Conservation (phyloP, 108 stramenopile genomes). For the Cyclostephanos invisitatus region DNA sequence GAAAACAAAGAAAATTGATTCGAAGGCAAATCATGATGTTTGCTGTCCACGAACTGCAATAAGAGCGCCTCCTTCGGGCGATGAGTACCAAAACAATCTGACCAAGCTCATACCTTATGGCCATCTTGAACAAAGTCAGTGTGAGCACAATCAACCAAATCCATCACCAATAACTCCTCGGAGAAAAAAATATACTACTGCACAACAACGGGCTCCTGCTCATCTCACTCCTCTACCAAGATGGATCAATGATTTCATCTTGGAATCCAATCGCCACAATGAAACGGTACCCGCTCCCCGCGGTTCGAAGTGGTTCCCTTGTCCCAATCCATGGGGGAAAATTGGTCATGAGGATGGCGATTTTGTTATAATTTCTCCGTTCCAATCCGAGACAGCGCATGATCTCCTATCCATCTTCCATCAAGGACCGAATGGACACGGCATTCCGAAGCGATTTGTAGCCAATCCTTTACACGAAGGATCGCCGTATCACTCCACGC, state of each 20-base stretch:
- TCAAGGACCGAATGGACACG: slow-evolving; percentile 16
- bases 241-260: slow-evolving; percentile 32
- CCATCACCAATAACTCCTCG: slow-evolving; percentile 19
- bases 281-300: slow-evolving; percentile 20
- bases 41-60: slow-evolving; percentile 17
- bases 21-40: slow-evolving; percentile 4
- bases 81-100: neutral
- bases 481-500: slow-evolving; percentile 65
- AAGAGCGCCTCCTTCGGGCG: neutral
- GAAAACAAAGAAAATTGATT: slow-evolving; percentile 25
- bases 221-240: slow-evolving; percentile 13
- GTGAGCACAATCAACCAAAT: slow-evolving; percentile 3
- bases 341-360: slow-evolving; percentile 61
- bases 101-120: neutral
- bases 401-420: slow-evolving; percentile 36
- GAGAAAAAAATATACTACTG: slow-evolving; percentile 1
- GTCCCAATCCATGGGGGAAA: slow-evolving; percentile 73
- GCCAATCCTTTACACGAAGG: slow-evolving; percentile 50
- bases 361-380: slow-evolving; percentile 62
- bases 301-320: slow-evolving; percentile 55
- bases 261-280: slow-evolving; percentile 20
- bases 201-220: slow-evolving; percentile 1
- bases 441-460: slow-evolving; percentile 48
- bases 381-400: slow-evolving; percentile 38
- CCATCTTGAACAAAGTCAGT: neutral